phyloP scores from a whole-genome alignment of 2,329 filamentous ascomycete species.

The Penicillium crustosum region DNA sequence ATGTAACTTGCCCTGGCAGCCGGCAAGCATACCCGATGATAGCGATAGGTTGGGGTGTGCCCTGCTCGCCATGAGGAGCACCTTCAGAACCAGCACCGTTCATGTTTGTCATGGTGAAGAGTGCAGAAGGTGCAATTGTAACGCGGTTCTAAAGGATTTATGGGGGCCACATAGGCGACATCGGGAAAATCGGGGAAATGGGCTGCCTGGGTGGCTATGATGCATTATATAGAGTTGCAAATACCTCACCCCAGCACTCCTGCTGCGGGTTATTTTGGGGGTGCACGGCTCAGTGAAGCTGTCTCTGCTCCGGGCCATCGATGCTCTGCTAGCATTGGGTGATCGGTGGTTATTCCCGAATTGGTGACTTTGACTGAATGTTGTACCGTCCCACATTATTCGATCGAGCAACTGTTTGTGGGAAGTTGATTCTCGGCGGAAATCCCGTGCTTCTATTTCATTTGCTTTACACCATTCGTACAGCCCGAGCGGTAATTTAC shows the following conservation, averaged over 20 bases:
- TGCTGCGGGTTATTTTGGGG: not conserved
- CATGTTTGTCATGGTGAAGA: conserved; percentile 10
- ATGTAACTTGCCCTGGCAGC: conserved; percentile 24
- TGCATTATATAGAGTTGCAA: conserved; percentile 6
- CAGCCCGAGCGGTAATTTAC: conserved; percentile 9
- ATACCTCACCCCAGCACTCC: not conserved
- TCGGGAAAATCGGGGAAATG: not conserved
- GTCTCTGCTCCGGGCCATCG: not conserved
- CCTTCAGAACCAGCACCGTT: conserved; percentile 11
- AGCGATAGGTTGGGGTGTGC: conserved; percentile 20
- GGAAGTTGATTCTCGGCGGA: conserved; percentile 5
- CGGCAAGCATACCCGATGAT: conserved; percentile 30
- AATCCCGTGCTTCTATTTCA: conserved; percentile 1
- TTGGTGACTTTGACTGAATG: not conserved
- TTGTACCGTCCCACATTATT: conserved; percentile 5
- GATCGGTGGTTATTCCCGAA: conserved; percentile 10
- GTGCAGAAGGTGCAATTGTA: not conserved
- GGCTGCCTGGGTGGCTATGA: not conserved
- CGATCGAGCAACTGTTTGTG: not conserved
- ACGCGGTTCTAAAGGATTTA: not conserved
- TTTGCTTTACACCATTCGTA: not conserved
- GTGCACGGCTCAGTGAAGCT: conserved; percentile 1
- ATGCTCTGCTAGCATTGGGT: conserved; percentile 6
- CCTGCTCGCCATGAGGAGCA: conserved; percentile 4
- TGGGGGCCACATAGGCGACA: not conserved